Evolutionary conservation across 73 alveolate species (phyloP), one percentile per base, ranked within the genome.

Genomic region (Symbiodinium natans): DNA sequence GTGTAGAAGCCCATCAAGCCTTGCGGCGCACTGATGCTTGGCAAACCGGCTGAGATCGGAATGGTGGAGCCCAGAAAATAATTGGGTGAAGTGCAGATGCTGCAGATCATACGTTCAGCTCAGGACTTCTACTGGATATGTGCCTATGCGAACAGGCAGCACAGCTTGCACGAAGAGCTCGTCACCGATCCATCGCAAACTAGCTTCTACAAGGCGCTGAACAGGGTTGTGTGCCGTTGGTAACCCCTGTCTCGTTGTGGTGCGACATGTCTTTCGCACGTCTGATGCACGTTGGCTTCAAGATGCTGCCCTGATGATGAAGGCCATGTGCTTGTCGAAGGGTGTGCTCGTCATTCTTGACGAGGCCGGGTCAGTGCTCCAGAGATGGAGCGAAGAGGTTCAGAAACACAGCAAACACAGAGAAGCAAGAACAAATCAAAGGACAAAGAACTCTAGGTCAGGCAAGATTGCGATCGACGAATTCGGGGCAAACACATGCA

Each of bases 91-190:
- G 68, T 52, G 29, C 21, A 17, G 68, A 52, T 17, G 27, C 68
- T 52, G 68, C n/a, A 27, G 21, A 52, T 29, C 71, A 29, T 52
- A 29, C 71, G 23, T n/a, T 27, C 36, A 27, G 77, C 77, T 63
- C 36, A 63, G 80, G 80, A 63, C 80, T 36, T 63, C 80, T 63
- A 63, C 13, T 63, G 80, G 80, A 63, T 63, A 63, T 63, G 80
- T 63, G 80, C 80, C 80, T 63, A 63, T n/a, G 80, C 80, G 80
- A 63, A 63, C 36, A 23, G 80, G 80, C 80, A 63, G 80, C 80
- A 63, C 80, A 23, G 36, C 80, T 63, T 63, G 80, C 80, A 63
- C 36, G 80, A 63, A 9, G 80, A 63, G 33, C 80, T 63, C 80
- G 80, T 63, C 36, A 63, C 80, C 36, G 80, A 63, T 63, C 80